These are phyloP conservation scores for Trichoderma pleuroti DNA, from an alignment of 2,329 filamentous ascomycete species.

Conservation along the genomic window DNA sequence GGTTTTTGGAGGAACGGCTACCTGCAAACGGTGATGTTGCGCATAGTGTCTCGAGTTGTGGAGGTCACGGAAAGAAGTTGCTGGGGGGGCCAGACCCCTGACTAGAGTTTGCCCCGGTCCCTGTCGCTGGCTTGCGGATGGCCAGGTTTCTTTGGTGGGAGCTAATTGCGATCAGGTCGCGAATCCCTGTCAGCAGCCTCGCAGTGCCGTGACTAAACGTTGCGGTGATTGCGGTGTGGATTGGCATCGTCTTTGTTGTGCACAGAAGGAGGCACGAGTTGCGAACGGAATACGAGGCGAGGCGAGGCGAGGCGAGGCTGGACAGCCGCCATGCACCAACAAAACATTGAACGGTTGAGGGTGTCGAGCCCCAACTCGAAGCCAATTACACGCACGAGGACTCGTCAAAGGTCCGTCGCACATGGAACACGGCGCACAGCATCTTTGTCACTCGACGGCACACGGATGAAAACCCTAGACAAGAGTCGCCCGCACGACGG, in stretches of 20 bases:
- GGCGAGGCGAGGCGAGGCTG: background rate
- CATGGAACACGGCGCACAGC: background rate
- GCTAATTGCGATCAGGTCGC: slow-evolving; percentile 19
- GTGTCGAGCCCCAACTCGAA: background rate
- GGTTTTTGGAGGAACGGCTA: slow-evolving; percentile 18
- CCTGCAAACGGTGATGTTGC: slow-evolving; percentile 20
- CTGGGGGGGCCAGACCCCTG: slow-evolving; percentile 17
- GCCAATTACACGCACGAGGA: background rate
- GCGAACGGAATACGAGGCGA: slow-evolving; percentile 5
- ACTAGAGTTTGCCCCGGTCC: slow-evolving; percentile 6
- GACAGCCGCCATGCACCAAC: background rate
- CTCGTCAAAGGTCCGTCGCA: background rate
- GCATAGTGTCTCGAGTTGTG: slow-evolving; percentile 21
- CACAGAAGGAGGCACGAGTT: slow-evolving; percentile 2
- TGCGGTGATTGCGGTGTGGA: slow-evolving; percentile 20
- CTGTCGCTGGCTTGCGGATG: slow-evolving; percentile 8
- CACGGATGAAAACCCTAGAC: background rate
- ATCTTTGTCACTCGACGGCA: background rate
- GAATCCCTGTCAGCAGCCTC: slow-evolving; percentile 14
- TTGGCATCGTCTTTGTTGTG: background rate
- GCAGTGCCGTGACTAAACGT: slow-evolving; percentile 17
- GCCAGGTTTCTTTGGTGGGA: slow-evolving; percentile 16
- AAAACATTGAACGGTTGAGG: background rate
- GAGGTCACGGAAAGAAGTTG: slow-evolving; percentile 17
- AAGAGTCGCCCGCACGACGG: background rate